Conservation (phyloP, 2,329 filamentous ascomycete genomes). For the Diplodia seriata region DNA sequence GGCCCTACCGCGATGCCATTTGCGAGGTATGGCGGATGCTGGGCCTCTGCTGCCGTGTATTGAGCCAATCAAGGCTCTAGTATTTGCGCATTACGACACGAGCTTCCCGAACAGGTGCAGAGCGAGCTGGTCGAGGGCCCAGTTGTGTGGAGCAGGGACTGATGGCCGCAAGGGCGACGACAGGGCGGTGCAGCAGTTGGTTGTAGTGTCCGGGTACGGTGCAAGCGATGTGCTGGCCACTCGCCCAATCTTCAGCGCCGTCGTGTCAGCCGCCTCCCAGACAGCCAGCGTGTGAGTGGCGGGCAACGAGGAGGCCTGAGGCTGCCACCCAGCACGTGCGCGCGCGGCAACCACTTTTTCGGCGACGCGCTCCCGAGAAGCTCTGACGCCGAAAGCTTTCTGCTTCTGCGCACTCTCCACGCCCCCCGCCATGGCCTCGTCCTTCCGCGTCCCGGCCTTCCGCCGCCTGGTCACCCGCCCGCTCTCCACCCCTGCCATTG, state of each 20-base stretch:
- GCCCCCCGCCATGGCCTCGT: conserved; percentile 27
- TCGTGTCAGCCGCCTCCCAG: neutral
- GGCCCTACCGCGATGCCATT: neutral
- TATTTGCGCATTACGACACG: conserved; percentile 16
- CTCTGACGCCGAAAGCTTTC: conserved; percentile 23
- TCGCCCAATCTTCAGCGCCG: neutral
- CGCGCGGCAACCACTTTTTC: conserved; percentile 11
- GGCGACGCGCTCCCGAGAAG: conserved; percentile 7
- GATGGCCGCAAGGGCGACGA: conserved; percentile 15
- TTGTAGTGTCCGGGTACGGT: conserved; percentile 1
- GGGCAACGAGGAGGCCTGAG: neutral
- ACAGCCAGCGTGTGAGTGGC: conserved; percentile 5
- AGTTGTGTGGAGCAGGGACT: conserved; percentile 9
- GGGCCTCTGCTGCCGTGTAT: neutral
- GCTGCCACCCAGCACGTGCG: neutral
- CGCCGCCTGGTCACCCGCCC: conserved; percentile 28
- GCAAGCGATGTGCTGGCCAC: conserved; percentile 3
- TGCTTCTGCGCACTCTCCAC: neutral
- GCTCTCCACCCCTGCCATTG: conserved; percentile 17
- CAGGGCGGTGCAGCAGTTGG: conserved; percentile 15
- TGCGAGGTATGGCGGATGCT: neutral
- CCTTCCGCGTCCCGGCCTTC: conserved; percentile 27
- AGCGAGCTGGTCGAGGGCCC: conserved; percentile 3
- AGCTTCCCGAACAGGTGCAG: neutral
- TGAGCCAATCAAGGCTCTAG: conserved; percentile 5